A percentile compares a stretch with the other conserved stretches of the same genome.
phyloP scores from a whole-genome alignment of 129 eudicot genomes.

The Tagetes patula region DNA sequence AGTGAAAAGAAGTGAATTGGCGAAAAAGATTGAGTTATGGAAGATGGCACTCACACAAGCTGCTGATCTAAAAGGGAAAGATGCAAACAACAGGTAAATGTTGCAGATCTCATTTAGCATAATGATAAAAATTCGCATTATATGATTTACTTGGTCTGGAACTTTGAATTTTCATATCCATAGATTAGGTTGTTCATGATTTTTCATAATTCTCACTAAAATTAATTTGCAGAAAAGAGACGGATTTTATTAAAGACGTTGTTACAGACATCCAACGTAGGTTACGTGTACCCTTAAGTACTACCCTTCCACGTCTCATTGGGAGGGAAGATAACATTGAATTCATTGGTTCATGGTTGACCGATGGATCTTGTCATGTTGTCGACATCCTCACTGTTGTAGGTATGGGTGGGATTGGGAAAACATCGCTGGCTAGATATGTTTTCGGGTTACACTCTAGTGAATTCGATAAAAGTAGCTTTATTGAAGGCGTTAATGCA shows the following conservation, averaged over 20 bases:
- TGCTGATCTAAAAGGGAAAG: not conserved
- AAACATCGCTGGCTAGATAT: conserved; percentile 33
- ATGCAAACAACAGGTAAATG: not conserved
- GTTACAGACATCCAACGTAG: not conserved
- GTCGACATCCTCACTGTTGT: not conserved
- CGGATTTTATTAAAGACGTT: conserved; percentile 1
- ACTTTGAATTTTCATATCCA: too few species aligned
- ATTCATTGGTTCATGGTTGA: conserved; percentile 11
- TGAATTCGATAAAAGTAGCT: conserved; percentile 29
- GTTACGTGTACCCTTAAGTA: conserved; percentile 7
- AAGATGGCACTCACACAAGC: not conserved
- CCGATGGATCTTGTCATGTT: not conserved
- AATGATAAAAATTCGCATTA: too few species aligned
- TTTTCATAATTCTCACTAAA: not conserved
- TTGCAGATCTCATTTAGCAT: too few species aligned
- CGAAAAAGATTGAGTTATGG: not conserved
- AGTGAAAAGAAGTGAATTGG: not conserved
- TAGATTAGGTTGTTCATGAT: not conserved
- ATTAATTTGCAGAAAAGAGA: conserved; percentile 9
- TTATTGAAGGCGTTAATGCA: conserved; percentile 19
- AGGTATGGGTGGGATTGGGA: conserved; percentile 38
- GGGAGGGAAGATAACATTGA: not conserved
- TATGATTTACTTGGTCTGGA: too few species aligned
- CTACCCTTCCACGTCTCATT: not conserved
- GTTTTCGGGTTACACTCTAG: conserved; percentile 12